Conservation (phyloP, 257 asterid species). For the Nicotiana otophora region DNA sequence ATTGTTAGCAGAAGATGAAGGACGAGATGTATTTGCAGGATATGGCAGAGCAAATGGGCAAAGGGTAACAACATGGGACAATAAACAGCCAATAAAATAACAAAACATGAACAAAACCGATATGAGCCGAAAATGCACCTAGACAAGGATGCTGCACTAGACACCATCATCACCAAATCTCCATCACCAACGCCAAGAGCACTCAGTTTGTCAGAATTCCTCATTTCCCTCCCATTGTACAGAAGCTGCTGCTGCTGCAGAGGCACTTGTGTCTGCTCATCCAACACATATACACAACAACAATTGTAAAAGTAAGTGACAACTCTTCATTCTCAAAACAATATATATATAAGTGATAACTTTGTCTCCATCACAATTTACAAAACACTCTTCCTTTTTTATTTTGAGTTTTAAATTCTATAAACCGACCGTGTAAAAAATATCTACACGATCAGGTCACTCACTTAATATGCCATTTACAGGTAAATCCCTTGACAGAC, state of each 20-base stretch:
- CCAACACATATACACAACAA: slow-evolving; percentile 12
- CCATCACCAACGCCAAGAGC: slow-evolving; percentile 75
- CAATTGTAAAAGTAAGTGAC: slow-evolving; percentile 7
- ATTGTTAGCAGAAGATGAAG: neutral
- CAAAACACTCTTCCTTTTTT: too few relatives aligned
- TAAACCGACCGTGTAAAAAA: too few relatives aligned
- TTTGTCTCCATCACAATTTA: neutral
- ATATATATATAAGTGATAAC: too few relatives aligned
- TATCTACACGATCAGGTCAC: too few relatives aligned
- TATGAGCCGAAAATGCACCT: slow-evolving; percentile 35
- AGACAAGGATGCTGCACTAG: slow-evolving; percentile 41
- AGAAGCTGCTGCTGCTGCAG: slow-evolving; percentile 86
- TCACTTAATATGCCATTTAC: too few relatives aligned
- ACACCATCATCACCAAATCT: slow-evolving; percentile 89
- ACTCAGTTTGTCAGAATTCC: slow-evolving; percentile 69
- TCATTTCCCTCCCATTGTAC: slow-evolving; percentile 72
- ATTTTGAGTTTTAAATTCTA: too few relatives aligned
- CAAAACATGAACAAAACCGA: neutral
- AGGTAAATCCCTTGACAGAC: too few relatives aligned
- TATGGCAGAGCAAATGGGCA: neutral
- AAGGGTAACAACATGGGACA: neutral
- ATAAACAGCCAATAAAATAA: neutral
- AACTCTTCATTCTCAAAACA: neutral
- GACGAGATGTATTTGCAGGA: neutral
- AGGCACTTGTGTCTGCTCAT: slow-evolving; percentile 68